These are phyloP conservation scores for Blastobotrys aristatus DNA, from an alignment of 1,139 yeast species.

Conservation along the genomic window DNA sequence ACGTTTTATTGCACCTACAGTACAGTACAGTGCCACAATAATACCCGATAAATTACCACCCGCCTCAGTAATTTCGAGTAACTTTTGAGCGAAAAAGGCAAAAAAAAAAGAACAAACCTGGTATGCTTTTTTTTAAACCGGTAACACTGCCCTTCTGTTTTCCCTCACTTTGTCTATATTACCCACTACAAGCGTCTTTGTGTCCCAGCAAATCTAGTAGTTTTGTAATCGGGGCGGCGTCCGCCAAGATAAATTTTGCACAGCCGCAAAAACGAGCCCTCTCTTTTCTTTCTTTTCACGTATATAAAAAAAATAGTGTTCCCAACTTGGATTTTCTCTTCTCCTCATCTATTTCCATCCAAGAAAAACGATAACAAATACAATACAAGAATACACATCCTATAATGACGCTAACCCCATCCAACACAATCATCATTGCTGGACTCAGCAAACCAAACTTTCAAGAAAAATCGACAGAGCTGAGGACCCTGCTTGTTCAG, in stretches of 20 bases:
- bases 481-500: conserved; percentile 3
- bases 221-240: too few relatives aligned
- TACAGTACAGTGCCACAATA: too few relatives aligned
- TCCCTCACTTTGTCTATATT: too few relatives aligned
- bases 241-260: background rate
- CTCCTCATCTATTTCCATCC: background rate
- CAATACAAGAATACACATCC: background rate
- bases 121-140: too few relatives aligned
- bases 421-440: conserved; percentile 25
- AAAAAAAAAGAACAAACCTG: too few relatives aligned
- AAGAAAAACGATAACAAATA: background rate
- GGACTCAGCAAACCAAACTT: conserved; percentile 21
- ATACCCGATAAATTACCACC: too few relatives aligned
- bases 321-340: background rate
- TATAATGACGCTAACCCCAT: conserved; percentile 11
- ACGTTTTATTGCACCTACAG: too few relatives aligned
- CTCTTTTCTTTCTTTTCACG: background rate
- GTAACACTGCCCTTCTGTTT: too few relatives aligned
- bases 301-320: background rate
- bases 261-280: background rate
- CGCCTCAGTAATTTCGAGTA: too few relatives aligned
- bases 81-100: too few relatives aligned
- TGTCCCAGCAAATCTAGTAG: too few relatives aligned
- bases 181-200: too few relatives aligned
- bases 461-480: conserved; percentile 4